Evolutionary conservation across 148 eudicot species (phyloP).

Genomic region (Heliamphora exappendiculata): DNA sequence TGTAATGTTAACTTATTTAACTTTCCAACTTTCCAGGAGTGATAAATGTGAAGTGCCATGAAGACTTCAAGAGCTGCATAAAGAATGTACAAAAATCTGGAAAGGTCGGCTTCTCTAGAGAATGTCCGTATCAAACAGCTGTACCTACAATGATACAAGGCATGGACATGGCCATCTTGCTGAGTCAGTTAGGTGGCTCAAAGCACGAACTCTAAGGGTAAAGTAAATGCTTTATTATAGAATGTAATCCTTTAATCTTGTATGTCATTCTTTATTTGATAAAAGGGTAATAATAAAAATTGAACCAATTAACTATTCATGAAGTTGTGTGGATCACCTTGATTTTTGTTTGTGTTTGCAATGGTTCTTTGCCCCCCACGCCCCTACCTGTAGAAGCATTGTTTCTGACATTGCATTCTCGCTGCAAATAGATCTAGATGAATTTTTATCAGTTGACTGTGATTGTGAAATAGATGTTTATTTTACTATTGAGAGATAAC

Average conservation of each 20-base stretch:
- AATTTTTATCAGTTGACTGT: background rate
- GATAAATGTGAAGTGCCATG: conserved; percentile 75
- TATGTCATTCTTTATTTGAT: background rate
- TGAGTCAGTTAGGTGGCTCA: conserved; percentile 61
- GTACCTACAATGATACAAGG: conserved; percentile 94
- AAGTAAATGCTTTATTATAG: background rate
- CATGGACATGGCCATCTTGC: conserved; percentile 90
- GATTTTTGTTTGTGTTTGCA: background rate
- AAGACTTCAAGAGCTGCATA: conserved; percentile 93
- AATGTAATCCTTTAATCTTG: background rate
- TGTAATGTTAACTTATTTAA: background rate
- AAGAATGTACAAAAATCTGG: conserved; percentile 90
- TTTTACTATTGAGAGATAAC: no score
- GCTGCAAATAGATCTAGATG: background rate
- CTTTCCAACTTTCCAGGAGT: conserved; percentile 63
- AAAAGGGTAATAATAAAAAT: background rate
- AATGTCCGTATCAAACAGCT: conserved; percentile 66
- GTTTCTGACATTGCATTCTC: background rate
- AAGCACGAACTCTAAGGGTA: conserved; percentile 54
- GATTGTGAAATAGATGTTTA: background rate
- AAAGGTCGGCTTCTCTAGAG: conserved; percentile 65
- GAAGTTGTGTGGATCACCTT: background rate
- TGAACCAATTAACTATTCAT: background rate
- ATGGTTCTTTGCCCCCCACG: background rate
- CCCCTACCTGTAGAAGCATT: background rate